A percentile compares a stretch with the other conserved stretches of the same genome.
These are phyloP conservation scores for Leishmania amazonensis DNA, from an alignment of 208 protist genomes.

Conservation along the genomic window DNA sequence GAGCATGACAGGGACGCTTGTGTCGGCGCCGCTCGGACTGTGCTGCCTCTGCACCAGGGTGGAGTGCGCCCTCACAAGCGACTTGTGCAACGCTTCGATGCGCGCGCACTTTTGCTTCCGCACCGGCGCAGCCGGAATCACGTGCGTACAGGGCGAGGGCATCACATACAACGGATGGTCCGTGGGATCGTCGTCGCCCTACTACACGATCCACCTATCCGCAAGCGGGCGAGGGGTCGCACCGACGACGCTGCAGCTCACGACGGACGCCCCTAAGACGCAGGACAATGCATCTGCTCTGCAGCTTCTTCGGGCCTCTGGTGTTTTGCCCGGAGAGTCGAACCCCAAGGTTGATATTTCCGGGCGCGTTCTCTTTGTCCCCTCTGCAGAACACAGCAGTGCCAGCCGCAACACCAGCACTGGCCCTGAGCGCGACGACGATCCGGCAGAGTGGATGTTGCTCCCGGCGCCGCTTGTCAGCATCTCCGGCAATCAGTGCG, in stretches of 20 bases:
- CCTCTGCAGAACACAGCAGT: slow-evolving; percentile 8
- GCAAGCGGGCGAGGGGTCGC: slow-evolving; percentile 25
- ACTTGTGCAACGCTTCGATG: slow-evolving; percentile 25
- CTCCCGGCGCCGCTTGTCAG: slow-evolving; percentile 50
- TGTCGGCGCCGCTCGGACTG: slow-evolving; percentile 48
- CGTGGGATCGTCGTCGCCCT: slow-evolving; percentile 16
- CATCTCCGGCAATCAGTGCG: slow-evolving; percentile 52
- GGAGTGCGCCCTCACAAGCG: slow-evolving; percentile 19
- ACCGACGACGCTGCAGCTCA: slow-evolving; percentile 25
- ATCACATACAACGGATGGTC: slow-evolving; percentile 48
- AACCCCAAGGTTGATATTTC: slow-evolving; percentile 20
- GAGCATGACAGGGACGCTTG: slow-evolving; percentile 21
- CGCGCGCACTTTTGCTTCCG: slow-evolving; percentile 46
- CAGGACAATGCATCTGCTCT: slow-evolving; percentile 10
- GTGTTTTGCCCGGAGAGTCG: background rate
- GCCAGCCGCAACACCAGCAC: background rate
- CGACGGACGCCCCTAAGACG: slow-evolving; percentile 9
- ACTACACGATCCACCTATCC: slow-evolving; percentile 41
- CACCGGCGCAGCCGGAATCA: slow-evolving; percentile 14
- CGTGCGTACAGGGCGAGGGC: slow-evolving; percentile 22
- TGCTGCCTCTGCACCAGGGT: slow-evolving; percentile 56
- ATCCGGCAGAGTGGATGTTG: slow-evolving; percentile 62
- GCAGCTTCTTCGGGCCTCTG: slow-evolving; percentile 15
- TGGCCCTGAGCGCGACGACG: slow-evolving; percentile 3
- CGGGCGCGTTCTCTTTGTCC: slow-evolving; percentile 51